Evolutionary conservation across 345 rosid species (phyloP), one percentile per base, ranked within the genome.

Genomic region (Linum trigynum): DNA sequence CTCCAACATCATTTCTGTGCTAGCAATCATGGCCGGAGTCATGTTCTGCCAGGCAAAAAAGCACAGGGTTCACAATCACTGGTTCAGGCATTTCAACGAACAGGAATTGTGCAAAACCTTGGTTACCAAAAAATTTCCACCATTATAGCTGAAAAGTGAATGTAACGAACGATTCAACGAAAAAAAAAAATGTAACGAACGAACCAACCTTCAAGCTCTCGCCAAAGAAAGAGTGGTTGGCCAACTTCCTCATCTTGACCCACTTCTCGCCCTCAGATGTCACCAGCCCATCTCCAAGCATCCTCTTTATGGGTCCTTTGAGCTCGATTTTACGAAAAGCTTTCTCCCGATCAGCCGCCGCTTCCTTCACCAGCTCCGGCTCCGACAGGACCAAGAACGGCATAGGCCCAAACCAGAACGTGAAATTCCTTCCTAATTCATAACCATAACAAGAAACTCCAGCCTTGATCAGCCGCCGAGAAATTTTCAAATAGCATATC

Each of bases 271-370:
- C 62, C 14, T 59, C 39, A 7, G 62, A 59, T 0, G 39, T 38
- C 12, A 59, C 62, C 14, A 59, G 39, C 12, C 62, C 62, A 59
- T 59, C 62, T 59, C 62, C 62, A 3, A 59, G 39, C 7, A 59
- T 2, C 62, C 36, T 23, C 62, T 59, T 38, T 4, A 59, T 38
- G 10, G 36, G 9, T 23, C 39, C 39, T 10, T 35, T 36, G 1
- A 35, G 37, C 7, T 11, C 38, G 7, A 38, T 11, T 38, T 59
- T 59, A 14, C 39, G 39, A 1, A 5, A 59, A 10, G 39, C 62
- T 59, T 59, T 38, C 7, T 59, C 39, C 14, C 53, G 53, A 38
- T 59, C 39, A 2, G 32, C 36, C 41, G 39, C 4, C 8, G 36
- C 39, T 38, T 59, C 39, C 39, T 59, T 59, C 39, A 59, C 62